These are phyloP conservation scores for Pyronema omphalodes DNA, from an alignment of 495 filamentous ascomycete genomes.

Conservation along the genomic window DNA sequence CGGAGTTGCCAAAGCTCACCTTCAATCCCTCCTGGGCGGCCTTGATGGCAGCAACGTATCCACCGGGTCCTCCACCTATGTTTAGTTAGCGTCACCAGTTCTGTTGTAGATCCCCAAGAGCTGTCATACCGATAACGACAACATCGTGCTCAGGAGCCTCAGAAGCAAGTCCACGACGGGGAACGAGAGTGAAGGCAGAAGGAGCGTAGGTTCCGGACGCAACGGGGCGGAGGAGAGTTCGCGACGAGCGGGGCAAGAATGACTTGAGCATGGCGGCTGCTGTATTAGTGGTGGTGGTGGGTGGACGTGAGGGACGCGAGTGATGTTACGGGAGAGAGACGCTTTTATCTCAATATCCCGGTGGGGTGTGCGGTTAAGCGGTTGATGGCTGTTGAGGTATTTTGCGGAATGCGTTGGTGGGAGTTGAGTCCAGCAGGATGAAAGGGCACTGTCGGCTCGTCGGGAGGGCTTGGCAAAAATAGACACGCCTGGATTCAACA, in stretches of 20 bases:
- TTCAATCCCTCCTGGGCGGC: constrained; percentile 95
- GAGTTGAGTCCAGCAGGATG: neutral
- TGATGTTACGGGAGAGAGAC: neutral
- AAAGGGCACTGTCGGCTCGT: neutral
- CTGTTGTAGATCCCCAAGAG: neutral
- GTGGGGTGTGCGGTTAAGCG: neutral
- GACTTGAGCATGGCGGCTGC: constrained; percentile 18
- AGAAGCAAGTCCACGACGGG: constrained; percentile 20
- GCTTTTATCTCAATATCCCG: neutral
- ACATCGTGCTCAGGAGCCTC: constrained; percentile 23
- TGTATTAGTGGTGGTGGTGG: neutral
- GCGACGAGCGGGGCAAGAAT: constrained; percentile 19
- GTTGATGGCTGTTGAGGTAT: constrained; percentile 3
- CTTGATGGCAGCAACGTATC: constrained; percentile 98
- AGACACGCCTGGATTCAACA: too few relatives aligned
- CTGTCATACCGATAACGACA: constrained; percentile 22
- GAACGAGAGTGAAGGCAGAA: constrained; percentile 18
- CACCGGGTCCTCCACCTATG: constrained; percentile 91
- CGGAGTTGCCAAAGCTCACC: constrained; percentile 32
- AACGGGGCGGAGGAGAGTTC: constrained; percentile 22
- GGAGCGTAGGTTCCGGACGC: constrained; percentile 10
- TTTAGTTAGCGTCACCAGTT: neutral
- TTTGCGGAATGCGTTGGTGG: neutral
- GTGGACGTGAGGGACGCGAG: neutral
- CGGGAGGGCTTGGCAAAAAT: neutral